Base-by-base conservation (phyloP, 768 basidiomycete genomes). In the Chalciporus piperatus region DNA sequence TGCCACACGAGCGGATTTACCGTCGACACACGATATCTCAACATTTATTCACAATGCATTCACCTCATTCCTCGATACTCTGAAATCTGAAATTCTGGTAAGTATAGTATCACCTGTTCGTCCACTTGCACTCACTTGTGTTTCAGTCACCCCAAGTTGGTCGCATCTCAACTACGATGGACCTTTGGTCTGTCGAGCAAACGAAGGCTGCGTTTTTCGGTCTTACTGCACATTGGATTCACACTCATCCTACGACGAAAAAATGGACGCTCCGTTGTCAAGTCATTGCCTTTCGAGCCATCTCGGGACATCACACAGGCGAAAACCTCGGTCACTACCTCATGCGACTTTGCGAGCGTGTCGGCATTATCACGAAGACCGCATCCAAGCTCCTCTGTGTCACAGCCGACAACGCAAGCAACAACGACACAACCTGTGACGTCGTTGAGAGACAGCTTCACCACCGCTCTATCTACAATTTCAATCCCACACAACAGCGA, bases 271-370 rank as follows among this genome's bases (percentile, higher is more conserved):
- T 71, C 1, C 16, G 50, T 9, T 22, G 45, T 1, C 57, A 59
- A 17, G 67, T 69, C 0, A 37, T 69, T 8, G 64, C 57, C 2
- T 64, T 70, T 37, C 43, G 52, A 14, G 33, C 17, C 1, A 48
- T 71, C 0, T 53, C 20, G 0, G 62, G 70, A 0, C 50, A 32
- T 3, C 68, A 72, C 38, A 47, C 20, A 40, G 65, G 70, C 6
- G 17, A 58, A 2, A 71, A 70, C 27, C 50, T 72, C 0, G 67
- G 60, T 1, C 38, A 49, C 0, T 69, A 67, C 35, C 60, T 70
- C 32, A 16, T 66, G 1, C 50, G 55, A 1, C 32, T 70, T 5
- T 58, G 55, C 32, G 57, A 69, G n/a, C 54, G 58, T 16, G 56
- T 56, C 3, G 66, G 69, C 59, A 55, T 27, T 1, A 40, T 53